Evolutionary conservation across 2,329 filamentous ascomycete species (phyloP), one percentile per base, ranked within the genome.

Genomic region (Bipolaris gigantea): DNA sequence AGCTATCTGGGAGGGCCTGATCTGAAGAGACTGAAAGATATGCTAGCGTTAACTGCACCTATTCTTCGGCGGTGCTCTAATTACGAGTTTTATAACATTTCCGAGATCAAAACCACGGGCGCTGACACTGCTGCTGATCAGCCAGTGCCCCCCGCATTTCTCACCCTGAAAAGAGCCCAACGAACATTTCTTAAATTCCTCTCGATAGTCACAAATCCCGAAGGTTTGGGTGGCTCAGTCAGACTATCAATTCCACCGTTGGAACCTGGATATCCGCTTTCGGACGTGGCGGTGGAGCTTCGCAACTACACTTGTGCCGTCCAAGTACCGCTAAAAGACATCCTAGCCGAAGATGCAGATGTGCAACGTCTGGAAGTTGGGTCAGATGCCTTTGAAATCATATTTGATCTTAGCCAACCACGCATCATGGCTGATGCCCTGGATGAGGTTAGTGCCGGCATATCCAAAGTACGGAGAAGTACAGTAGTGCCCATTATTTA

Each of bases 21-120:
- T 45, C 74, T 80, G 25, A 75, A 79, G 34, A 85, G 83, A 60
- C 78, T 87, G 1, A 76, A 79, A 39, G 83, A 83, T 41, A 77
- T 90, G 6, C 73, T 89, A 23, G 78, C 81, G 16, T 80, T 81
- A 13, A 84, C 81, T 59, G 80, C 78, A 19, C 76, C 80, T 2
- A 81, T 88, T 15, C 85, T 89, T 61, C 80, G 86, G 44, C 80
- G 79, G 1, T 89, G 86, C 66, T 87, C 86, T 10, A 91, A 89
- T 61, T 83, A 88, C 57, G 89, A 92, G 66, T 92, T 90, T 70
- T 90, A 86, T 76, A 91, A 91, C 62, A 77, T 89, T 15, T 86
- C 86, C 2, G 87, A 90, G 65, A 77, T 65, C 27, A 61, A 62
- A 43, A 55, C 53, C 6, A 51, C 59, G 19, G 57, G 55, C 10